Conservation (phyloP, 305 asterid genomes). For the Solanum hybrid region DNA sequence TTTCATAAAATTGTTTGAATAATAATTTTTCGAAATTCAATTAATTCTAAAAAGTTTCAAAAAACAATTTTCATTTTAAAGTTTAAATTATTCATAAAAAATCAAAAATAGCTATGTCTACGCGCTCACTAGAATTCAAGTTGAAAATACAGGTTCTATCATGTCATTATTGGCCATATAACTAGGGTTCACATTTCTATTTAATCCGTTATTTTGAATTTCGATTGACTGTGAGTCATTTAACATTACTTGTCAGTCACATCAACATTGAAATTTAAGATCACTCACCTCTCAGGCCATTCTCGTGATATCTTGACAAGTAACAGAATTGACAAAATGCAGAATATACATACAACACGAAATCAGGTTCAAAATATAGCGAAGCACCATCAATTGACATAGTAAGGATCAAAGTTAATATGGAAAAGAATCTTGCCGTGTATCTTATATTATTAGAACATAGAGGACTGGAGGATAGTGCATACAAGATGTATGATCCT, state of each 20-base stretch:
- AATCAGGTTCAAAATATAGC: background rate
- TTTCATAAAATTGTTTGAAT: background rate
- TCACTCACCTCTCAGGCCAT: too few relatives aligned
- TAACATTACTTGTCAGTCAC: background rate
- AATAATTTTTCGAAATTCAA: background rate
- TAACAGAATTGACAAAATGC: background rate
- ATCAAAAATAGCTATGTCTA: background rate
- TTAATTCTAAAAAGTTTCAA: background rate
- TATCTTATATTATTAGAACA: background rate
- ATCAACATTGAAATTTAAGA: background rate
- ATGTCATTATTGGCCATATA: background rate
- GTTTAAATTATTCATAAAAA: background rate
- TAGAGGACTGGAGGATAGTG: background rate
- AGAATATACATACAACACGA: background rate
- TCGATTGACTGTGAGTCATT: background rate
- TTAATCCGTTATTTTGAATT: background rate
- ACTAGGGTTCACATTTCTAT: background rate
- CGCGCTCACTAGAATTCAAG: background rate
- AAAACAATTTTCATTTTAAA: background rate
- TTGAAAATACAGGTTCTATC: background rate
- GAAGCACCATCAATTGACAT: background rate
- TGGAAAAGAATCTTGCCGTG: background rate
- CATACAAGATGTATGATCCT: constrained; percentile 4
- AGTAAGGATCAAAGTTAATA: background rate
- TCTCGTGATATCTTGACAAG: background rate